These are phyloP conservation scores for Trichoderma reesei DNA, from an alignment of 495 filamentous ascomycete species.

Conservation along the genomic window DNA sequence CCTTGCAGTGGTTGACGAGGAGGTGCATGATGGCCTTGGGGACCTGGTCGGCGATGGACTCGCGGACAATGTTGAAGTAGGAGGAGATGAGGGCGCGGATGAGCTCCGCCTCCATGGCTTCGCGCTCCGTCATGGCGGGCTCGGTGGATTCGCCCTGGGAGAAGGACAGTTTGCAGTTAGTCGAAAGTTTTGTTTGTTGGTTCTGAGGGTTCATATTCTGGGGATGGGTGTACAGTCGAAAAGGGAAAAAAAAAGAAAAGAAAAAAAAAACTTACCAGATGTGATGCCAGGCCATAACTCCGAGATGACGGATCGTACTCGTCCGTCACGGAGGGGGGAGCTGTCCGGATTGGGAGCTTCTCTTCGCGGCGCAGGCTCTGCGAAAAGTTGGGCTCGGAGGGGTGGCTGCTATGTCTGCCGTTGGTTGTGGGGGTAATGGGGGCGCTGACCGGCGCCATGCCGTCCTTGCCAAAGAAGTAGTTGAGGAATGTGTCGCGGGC, in stretches of 20 bases:
- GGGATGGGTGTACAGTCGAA: too few relatives aligned
- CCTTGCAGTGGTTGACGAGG: slow-evolving; percentile 94
- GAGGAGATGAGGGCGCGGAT: slow-evolving; percentile 93
- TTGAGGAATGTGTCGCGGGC: slow-evolving; percentile 85
- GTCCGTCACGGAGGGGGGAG: slow-evolving; percentile 21
- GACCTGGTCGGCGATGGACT: slow-evolving; percentile 94
- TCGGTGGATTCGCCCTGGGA: slow-evolving; percentile 44
- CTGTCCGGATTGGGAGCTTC: slow-evolving; percentile 33
- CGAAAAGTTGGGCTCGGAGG: slow-evolving; percentile 67
- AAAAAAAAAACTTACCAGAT: slow-evolving; percentile 44
- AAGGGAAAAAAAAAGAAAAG: too few relatives aligned
- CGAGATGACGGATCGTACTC: slow-evolving; percentile 20
- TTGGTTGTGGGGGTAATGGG: slow-evolving; percentile 14
- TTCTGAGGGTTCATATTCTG: too few relatives aligned
- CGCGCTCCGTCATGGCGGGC: slow-evolving; percentile 84
- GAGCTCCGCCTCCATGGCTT: slow-evolving; percentile 93
- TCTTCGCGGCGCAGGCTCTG: slow-evolving; percentile 74
- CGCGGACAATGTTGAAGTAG: slow-evolving; percentile 97
- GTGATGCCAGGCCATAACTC: slow-evolving; percentile 15
- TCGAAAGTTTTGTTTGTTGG: too few relatives aligned
- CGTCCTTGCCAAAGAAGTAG: slow-evolving; percentile 98
- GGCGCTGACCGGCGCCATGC: slow-evolving; percentile 28
- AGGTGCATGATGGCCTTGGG: slow-evolving; percentile 99
- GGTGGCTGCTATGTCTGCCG: slow-evolving; percentile 59
- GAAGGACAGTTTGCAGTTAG: neutral